Percentiles rank a stretch among this genome's conserved stretches.
These are phyloP conservation scores for Buddleja alternifolia DNA, from an alignment of 257 asterid genomes.

Conservation along the genomic window DNA sequence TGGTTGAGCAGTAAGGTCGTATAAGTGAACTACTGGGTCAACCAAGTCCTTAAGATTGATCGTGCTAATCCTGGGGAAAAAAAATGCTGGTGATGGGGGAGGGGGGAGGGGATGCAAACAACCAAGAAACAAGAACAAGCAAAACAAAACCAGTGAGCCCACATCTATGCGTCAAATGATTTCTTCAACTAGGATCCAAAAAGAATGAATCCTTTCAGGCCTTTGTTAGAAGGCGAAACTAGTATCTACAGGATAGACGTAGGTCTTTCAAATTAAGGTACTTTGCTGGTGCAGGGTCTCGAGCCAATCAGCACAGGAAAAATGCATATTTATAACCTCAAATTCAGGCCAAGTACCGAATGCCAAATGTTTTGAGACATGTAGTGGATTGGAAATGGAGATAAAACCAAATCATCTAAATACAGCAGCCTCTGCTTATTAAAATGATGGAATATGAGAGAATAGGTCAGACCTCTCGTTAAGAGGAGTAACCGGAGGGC, in stretches of 20 bases:
- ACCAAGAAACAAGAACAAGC: neutral
- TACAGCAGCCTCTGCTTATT: neutral
- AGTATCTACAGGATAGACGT: neutral
- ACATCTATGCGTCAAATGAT: neutral
- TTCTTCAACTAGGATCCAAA: neutral
- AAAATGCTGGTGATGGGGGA: too few species aligned
- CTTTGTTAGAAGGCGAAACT: neutral
- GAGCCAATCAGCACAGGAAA: neutral
- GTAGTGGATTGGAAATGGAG: neutral
- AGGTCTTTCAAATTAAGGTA: neutral
- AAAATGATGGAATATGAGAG: neutral
- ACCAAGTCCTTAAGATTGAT: neutral
- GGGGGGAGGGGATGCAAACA: too few species aligned
- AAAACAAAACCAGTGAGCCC: neutral
- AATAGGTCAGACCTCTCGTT: conserved; percentile 61
- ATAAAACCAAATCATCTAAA: conserved; percentile 7
- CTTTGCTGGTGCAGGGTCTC: neutral
- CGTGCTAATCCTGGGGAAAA: too few species aligned
- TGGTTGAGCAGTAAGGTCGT: neutral
- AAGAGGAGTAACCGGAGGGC: conserved; percentile 96
- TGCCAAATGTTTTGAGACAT: neutral
- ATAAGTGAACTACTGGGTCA: too few species aligned
- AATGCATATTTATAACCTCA: neutral
- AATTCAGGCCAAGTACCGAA: neutral
- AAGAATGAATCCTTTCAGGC: neutral